Base-by-base conservation (phyloP, 106 monocot species). In the Chionographis japonica region DNA sequence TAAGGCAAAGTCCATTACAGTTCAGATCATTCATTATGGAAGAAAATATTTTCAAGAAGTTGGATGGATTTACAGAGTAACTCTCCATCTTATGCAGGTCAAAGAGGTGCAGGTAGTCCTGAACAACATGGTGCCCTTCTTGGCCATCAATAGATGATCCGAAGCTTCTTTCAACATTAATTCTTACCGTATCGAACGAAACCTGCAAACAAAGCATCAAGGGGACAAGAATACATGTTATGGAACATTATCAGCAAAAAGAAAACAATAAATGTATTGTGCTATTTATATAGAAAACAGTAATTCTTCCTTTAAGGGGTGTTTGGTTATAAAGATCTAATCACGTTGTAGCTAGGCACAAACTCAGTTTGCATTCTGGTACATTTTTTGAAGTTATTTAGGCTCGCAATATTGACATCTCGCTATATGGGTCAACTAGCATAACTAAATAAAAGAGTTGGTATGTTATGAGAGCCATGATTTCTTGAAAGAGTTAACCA, bases 101-200 rank as follows among this genome's bases (percentile, higher is more conserved):
- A 86, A 81, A 81, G 38, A 84, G 68, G 19, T 73, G 46, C 37
- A 88, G 41, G 50, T 70, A 72, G 54, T 88, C 77, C 15, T 69
- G 37, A 64, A 88, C 77, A 12, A 77, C 68, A 82, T 77, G 86
- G 54, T 88, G 74, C 3, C 12, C 70, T 57, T 35, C 20, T 64
- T 67, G 52, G 16, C 27, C 49, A 54, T 43, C 59, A 64, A 13
- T 10, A 37, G 8, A 56, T 62, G 62, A 66, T 63, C 76, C 65
- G 58, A 74, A 81, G 58, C 68, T 59, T 74, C 50, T 78, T 38
- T 86, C 77, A 20, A 95, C 74, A 46, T 56, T 61, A 17, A 18
- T 46, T 78, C 67, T 80, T 15, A 95, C 57, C 51, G 69, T 71
- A 35, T 85, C 71, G 46, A 41, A 56, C 18, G 71, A 78, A 69